Evolutionary conservation across 2,329 filamentous ascomycete species (phyloP).

Genomic region (Fusarium concolor): DNA sequence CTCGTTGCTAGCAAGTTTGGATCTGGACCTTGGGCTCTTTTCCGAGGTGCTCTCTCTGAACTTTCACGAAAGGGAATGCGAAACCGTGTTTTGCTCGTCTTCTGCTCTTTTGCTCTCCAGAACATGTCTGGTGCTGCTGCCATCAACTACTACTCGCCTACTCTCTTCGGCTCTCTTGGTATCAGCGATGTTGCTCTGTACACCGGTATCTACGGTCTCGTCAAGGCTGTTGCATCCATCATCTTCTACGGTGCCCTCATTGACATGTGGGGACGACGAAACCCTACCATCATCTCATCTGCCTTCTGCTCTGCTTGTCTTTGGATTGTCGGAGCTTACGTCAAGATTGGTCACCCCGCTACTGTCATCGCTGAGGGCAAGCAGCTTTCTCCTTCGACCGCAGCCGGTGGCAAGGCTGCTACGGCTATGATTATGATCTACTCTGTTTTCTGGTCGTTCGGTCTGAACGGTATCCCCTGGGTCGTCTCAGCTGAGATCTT

Average conservation of each 20-base stretch:
- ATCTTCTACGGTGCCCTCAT: slow-evolving; percentile 56
- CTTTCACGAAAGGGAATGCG: slow-evolving; percentile 55
- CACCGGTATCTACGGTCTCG: slow-evolving; percentile 63
- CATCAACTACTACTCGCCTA: slow-evolving; percentile 59
- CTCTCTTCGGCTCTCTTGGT: slow-evolving; percentile 57
- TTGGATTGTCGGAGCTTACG: slow-evolving; percentile 65
- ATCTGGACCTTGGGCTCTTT: slow-evolving; percentile 49
- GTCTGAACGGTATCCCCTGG: slow-evolving; percentile 60
- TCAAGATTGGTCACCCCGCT: slow-evolving; percentile 63
- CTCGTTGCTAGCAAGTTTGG: slow-evolving; percentile 50
- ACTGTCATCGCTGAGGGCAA: slow-evolving; percentile 57
- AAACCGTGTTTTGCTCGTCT: slow-evolving; percentile 54
- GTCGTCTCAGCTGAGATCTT: slow-evolving; percentile 60
- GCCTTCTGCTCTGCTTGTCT: slow-evolving; percentile 61
- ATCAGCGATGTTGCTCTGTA: slow-evolving; percentile 59
- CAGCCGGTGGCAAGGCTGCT: slow-evolving; percentile 62
- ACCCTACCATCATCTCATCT: slow-evolving; percentile 60
- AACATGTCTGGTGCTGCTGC: slow-evolving; percentile 57
- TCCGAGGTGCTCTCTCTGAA: slow-evolving; percentile 51
- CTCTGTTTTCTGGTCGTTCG: slow-evolving; percentile 62
- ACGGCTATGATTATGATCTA: slow-evolving; percentile 68
- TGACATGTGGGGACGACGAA: slow-evolving; percentile 55
- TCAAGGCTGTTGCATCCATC: slow-evolving; percentile 56
- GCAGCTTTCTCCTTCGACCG: slow-evolving; percentile 55
- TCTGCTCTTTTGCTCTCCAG: slow-evolving; percentile 54